Evolutionary conservation across 2,329 filamentous ascomycete genomes (phyloP).

Genomic region (Apiospora aurea): DNA sequence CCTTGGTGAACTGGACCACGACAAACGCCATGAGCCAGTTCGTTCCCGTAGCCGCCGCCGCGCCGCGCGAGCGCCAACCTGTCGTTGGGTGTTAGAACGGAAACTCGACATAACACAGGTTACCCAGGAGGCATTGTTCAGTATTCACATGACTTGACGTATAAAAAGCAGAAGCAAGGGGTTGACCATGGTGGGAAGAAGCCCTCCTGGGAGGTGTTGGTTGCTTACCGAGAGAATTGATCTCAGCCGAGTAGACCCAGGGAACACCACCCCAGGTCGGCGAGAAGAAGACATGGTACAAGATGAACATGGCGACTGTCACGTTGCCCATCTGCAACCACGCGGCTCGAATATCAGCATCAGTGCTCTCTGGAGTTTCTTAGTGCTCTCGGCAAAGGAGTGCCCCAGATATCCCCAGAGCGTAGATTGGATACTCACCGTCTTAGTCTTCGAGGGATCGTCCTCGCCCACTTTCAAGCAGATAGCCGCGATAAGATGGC

Average conservation of each 20-base stretch:
- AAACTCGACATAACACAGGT: background rate
- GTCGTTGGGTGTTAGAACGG: no score
- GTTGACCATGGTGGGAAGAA: background rate
- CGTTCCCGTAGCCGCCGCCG: slow-evolving; percentile 52
- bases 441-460: slow-evolving; percentile 38
- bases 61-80: slow-evolving; percentile 49
- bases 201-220: background rate
- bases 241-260: slow-evolving; percentile 52
- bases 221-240: slow-evolving; percentile 45
- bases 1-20: slow-evolving; percentile 53
- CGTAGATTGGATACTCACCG: slow-evolving; percentile 30
- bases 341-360: background rate
- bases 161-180: no score
- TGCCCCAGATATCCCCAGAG: background rate
- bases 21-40: slow-evolving; percentile 54
- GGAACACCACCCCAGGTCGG: slow-evolving; percentile 48
- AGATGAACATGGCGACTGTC: slow-evolving; percentile 50
- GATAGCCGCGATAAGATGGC: slow-evolving; percentile 48
- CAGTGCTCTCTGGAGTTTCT: background rate
- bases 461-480: slow-evolving; percentile 42
- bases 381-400: background rate
- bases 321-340: slow-evolving; percentile 45
- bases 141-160: no score
- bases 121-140: no score
- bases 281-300: slow-evolving; percentile 52